Evolutionary conservation across 2,329 filamentous ascomycete species (phyloP), one percentile per base, ranked within the genome.

Genomic region (Phaeosphaeriaceae sp.): DNA sequence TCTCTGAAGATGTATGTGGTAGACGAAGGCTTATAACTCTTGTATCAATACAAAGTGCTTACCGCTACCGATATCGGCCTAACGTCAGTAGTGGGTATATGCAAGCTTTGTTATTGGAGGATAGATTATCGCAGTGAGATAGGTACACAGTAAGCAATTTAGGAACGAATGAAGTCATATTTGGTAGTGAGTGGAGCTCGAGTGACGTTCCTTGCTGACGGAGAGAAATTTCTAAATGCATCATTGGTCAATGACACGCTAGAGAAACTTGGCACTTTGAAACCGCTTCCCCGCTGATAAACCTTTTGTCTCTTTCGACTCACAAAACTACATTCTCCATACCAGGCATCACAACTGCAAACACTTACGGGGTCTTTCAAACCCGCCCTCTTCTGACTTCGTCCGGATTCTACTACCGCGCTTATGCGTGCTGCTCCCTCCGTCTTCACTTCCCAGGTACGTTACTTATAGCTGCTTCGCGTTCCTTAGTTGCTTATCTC

Each of bases 401-500:
- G 32, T 43, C 65, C 55, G 54, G 53, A 53, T 39, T 50, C 58
- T 56, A 55, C 54, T 41, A 61, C 66, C 67, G 70, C 70, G 70
- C 68, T 71, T 72, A 78, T 80, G 78, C 76, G 76, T 77, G 76
- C 75, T 77, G 74, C 74, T 71, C 75, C 74, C 60, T 78, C 77
- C 63, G 71, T 74, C 70, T 80, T 79, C 70, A 81, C 78, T 73
- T 80, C 77, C 67, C 78, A 81, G 78, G 78, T 80, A 77, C 61
- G 77, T 39, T 5, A n/a, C 26, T 4, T 72, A 39, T 38, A 48
- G 48, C 23, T 26, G 7, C 23, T 55, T 47, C 52, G 54, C 51
- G 18, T 28, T 37, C 20, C 37, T n/a, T 49, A 6, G 43, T 49
- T 53, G 50, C 66, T 72, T 72, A 70, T 71, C 70, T 60, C 21